These are phyloP conservation scores for Bipolaris victoriae DNA, from an alignment of 2,329 filamentous ascomycete genomes.

Conservation along the genomic window DNA sequence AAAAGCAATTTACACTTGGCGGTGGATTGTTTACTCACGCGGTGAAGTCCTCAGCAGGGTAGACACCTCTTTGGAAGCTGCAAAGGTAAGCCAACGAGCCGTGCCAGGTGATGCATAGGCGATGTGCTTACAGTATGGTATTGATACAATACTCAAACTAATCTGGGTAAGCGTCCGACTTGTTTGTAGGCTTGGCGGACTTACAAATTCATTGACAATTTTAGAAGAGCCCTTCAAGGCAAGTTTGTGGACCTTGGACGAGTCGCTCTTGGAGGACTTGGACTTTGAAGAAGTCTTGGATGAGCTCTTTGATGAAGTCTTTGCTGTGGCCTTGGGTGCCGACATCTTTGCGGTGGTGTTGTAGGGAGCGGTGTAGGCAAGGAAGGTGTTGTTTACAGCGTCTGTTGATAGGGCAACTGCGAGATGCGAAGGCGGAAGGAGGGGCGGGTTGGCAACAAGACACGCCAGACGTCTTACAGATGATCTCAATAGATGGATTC, in stretches of 20 bases:
- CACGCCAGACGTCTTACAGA: not conserved
- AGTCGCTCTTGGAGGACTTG: constrained; percentile 61
- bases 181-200: constrained; percentile 47
- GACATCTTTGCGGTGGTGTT: constrained; percentile 32
- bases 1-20: not conserved
- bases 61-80: constrained; percentile 81
- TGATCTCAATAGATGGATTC: not conserved
- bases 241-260: constrained; percentile 93
- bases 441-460: not conserved
- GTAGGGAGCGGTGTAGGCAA: constrained; percentile 8
- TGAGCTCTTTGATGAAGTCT: constrained; percentile 28
- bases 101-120: too few species aligned
- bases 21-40: constrained; percentile 63
- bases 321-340: constrained; percentile 35
- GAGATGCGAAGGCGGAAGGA: not conserved
- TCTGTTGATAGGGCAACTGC: constrained; percentile 42
- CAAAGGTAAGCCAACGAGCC: constrained; percentile 22
- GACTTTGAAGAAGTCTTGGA: constrained; percentile 37
- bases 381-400: constrained; percentile 32
- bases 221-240: constrained; percentile 85
- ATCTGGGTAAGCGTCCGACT: constrained; percentile 20
- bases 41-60: constrained; percentile 96
- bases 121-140: constrained; percentile 76
- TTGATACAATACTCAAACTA: constrained; percentile 98
- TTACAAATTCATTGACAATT: constrained; percentile 92